Conservation (phyloP, 345 rosid genomes). For the Rhizophora mangle region DNA sequence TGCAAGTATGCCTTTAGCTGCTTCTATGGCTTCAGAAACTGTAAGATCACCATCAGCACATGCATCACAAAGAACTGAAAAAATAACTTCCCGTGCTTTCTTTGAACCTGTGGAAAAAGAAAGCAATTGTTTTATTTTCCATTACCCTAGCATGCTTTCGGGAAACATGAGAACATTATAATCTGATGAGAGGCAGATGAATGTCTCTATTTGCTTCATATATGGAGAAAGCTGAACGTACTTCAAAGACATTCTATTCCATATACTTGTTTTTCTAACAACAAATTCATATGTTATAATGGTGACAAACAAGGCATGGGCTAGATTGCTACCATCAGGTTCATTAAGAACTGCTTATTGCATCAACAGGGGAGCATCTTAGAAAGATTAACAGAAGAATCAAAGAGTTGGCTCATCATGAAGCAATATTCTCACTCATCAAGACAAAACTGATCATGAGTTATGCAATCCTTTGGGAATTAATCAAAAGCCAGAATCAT, state of each 20-base stretch:
- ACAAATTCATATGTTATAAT: neutral
- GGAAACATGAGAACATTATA: constrained; percentile 1
- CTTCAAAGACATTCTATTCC: constrained; percentile 13
- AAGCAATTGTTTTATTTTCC: neutral
- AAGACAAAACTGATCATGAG: too few relatives aligned
- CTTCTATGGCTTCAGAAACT: constrained; percentile 77
- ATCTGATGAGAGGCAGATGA: neutral
- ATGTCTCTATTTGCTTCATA: neutral
- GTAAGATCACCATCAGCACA: constrained; percentile 69
- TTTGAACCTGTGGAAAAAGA: constrained; percentile 57
- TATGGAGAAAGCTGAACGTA: neutral
- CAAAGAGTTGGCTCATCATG: neutral
- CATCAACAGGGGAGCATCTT: neutral
- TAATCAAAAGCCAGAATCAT: too few relatives aligned
- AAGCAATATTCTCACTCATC: neutral
- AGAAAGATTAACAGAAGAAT: neutral
- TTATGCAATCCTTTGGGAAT: too few relatives aligned
- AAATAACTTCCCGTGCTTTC: constrained; percentile 74
- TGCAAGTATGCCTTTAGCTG: constrained; percentile 70
- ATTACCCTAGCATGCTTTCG: constrained; percentile 5
- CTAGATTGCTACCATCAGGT: neutral
- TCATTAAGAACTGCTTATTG: neutral
- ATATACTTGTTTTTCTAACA: constrained; percentile 3
- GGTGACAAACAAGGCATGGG: neutral
- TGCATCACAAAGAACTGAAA: constrained; percentile 64